Percentiles rank a stretch among this genome's conserved stretches.
phyloP scores from a whole-genome alignment of 225 moss, liverwort and hornwort genomes.

The Lunularia cruciata region DNA sequence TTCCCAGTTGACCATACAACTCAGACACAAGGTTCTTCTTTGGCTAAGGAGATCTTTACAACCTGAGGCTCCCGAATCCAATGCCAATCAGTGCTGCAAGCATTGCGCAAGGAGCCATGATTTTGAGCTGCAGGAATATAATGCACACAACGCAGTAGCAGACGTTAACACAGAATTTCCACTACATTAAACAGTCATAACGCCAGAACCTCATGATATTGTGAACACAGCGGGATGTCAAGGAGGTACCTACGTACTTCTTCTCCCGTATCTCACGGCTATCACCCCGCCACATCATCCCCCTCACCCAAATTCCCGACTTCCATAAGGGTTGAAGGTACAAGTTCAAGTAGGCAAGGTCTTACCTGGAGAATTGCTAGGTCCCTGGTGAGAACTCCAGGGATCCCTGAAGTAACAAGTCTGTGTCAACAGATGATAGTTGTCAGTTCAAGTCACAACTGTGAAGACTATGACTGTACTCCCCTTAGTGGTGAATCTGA shows the following conservation, averaged over 20 bases:
- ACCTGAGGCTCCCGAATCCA: conserved; percentile 84
- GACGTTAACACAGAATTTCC: background rate
- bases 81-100: conserved; percentile 67
- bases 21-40: too few species aligned
- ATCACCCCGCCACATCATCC: background rate
- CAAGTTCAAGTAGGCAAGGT: background rate
- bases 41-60: background rate
- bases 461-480: background rate
- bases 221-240: too few species aligned
- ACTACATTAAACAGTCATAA: background rate
- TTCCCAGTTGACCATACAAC: too few species aligned
- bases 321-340: too few species aligned
- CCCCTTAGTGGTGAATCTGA: too few species aligned
- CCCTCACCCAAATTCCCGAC: background rate
- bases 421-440: conserved; percentile 18
- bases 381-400: conserved; percentile 66
- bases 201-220: too few species aligned
- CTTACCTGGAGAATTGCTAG: conserved; percentile 82
- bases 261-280: too few species aligned
- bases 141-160: background rate
- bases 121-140: conserved; percentile 62
- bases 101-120: conserved; percentile 98
- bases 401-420: conserved; percentile 42
- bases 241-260: too few species aligned
- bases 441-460: conserved; percentile 13